Percentiles rank a stretch among this genome's conserved stretches.
Evolutionary conservation across 805 yeast species (phyloP).

Genomic region (Schizosaccharomyces pombe): ASM294v3 CU329670.1:5458001-5458500

Average conservation of each 20-base stretch:
- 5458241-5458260: conserved; percentile 18
- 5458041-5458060: conserved; percentile 9
- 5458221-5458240: conserved; percentile 15
- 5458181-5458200: conserved; percentile 40
- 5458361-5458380: neutral
- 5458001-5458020: neutral
- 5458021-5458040: neutral
- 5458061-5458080: conserved; percentile 11
- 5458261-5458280: conserved; percentile 30
- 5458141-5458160: neutral
- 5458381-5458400: neutral
- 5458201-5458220: conserved; percentile 28
- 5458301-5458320: conserved; percentile 28
- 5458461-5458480: neutral
- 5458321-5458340: conserved; percentile 34
- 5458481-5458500: neutral
- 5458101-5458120: conserved; percentile 59
- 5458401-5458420: neutral
- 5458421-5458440: neutral
- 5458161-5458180: conserved; percentile 12
- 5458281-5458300: conserved; percentile 20
- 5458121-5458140: neutral
- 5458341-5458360: conserved; percentile 18
- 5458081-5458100: conserved; percentile 72
- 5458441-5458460: neutral